Conservation (phyloP, 306 rosid genomes). For the Cyamopsis tetragonoloba region DNA sequence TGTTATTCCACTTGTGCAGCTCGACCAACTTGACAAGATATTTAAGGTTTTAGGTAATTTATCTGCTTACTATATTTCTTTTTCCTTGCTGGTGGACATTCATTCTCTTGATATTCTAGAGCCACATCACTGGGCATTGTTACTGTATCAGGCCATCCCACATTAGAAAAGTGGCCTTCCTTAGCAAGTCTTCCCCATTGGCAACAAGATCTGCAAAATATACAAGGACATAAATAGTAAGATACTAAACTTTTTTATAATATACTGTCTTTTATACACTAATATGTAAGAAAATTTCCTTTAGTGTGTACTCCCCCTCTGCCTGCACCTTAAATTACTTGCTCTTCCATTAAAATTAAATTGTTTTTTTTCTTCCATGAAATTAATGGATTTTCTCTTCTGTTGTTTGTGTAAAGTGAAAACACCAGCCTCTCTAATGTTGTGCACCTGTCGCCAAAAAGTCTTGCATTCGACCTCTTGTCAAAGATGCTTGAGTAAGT, state of each 20-base stretch:
- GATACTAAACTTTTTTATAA: no score
- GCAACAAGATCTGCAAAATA: conserved; percentile 66
- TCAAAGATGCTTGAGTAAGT: conserved; percentile 92
- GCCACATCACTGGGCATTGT: conserved; percentile 25
- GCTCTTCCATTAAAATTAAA: neutral
- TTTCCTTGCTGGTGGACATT: conserved; percentile 14
- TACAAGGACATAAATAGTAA: conserved; percentile 80
- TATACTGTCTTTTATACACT: no score
- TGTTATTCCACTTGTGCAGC: conserved; percentile 46
- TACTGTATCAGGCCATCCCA: conserved; percentile 72
- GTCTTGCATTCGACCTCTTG: conserved; percentile 72
- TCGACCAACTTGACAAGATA: conserved; percentile 90
- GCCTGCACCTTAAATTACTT: no score
- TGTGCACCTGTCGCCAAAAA: conserved; percentile 61
- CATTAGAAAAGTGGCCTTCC: conserved; percentile 81
- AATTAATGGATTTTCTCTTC: neutral
- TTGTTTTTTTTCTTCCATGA: neutral
- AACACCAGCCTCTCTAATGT: conserved; percentile 51
- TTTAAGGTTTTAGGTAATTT: conserved; percentile 80
- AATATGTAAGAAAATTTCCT: neutral
- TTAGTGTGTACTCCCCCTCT: neutral
- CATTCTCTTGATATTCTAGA: conserved; percentile 20
- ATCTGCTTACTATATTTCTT: neutral
- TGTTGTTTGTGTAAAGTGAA: conserved; percentile 46
- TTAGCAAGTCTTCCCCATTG: conserved; percentile 77